Percentiles rank a stretch among this genome's conserved stretches.
Evolutionary conservation across 495 filamentous ascomycete species (phyloP).

Genomic region (Neurospora africana): DNA sequence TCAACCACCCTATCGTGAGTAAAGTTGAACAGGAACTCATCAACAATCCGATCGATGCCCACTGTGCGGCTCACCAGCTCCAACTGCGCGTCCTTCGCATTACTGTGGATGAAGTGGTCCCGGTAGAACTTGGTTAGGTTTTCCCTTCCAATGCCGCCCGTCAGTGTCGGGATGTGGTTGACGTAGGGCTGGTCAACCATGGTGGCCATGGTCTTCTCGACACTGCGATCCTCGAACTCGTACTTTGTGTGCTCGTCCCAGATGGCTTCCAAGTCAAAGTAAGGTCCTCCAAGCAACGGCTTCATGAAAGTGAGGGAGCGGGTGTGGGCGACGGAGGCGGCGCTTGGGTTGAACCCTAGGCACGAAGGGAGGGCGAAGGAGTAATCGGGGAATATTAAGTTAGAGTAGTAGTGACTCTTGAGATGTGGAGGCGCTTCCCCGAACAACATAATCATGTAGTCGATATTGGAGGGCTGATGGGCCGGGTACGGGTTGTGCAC

Average conservation of each 20-base stretch:
- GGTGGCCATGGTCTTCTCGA: constrained; percentile 46
- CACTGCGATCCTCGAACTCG: constrained; percentile 44
- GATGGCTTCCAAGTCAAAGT: constrained; percentile 49
- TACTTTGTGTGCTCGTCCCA: constrained; percentile 50
- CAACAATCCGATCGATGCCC: constrained; percentile 44
- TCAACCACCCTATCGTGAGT: constrained; percentile 62
- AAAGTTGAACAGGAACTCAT: constrained; percentile 51
- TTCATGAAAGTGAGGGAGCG: constrained; percentile 42
- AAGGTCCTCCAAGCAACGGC: constrained; percentile 37
- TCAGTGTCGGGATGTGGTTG: constrained; percentile 49
- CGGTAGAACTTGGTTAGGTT: constrained; percentile 64
- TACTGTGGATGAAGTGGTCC: constrained; percentile 59
- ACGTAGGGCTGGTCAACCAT: constrained; percentile 53
- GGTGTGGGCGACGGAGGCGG: constrained; percentile 40
- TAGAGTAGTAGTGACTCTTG: constrained; percentile 22
- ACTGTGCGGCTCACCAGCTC: constrained; percentile 64
- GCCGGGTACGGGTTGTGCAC: constrained; percentile 7
- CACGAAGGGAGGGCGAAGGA: constrained; percentile 35
- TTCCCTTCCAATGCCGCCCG: constrained; percentile 61
- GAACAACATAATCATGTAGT: not conserved
- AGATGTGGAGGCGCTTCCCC: not conserved
- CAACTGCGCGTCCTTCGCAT: constrained; percentile 56
- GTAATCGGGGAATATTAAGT: constrained; percentile 2
- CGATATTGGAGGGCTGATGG: not conserved
- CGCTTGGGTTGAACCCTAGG: constrained; percentile 23